Percentiles rank a stretch among this genome's conserved stretches.
phyloP scores from a whole-genome alignment of 306 rosid species.

The Cajanus cajan region DNA sequence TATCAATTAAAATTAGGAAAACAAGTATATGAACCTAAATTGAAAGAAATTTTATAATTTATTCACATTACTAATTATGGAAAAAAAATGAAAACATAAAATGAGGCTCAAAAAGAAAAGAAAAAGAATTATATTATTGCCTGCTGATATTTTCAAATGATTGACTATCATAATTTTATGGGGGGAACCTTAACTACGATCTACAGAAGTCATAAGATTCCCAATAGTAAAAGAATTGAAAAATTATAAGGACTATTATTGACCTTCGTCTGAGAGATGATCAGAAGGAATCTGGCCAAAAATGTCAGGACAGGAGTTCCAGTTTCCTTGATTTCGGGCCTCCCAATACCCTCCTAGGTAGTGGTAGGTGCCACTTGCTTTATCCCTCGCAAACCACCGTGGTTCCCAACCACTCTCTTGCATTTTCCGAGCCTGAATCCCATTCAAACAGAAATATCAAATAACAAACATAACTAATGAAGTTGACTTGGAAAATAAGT shows the following conservation, averaged over 20 bases:
- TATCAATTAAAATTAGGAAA: neutral
- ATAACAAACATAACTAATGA: neutral
- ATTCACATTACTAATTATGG: neutral
- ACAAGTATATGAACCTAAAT: neutral
- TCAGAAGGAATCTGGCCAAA: conserved; percentile 78
- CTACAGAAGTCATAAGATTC: conserved; percentile 27
- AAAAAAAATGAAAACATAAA: neutral
- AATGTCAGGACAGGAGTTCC: conserved; percentile 88
- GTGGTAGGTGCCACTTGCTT: conserved; percentile 61
- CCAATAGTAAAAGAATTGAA: conserved; percentile 18
- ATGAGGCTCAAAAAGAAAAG: neutral
- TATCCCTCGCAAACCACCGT: conserved; percentile 74
- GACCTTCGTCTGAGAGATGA: conserved; percentile 52
- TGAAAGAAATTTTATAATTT: neutral
- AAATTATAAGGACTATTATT: conserved; percentile 27
- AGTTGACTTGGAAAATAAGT: neutral
- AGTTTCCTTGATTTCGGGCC: conserved; percentile 62
- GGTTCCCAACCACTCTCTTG: conserved; percentile 98
- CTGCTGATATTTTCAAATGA: conserved; percentile 32
- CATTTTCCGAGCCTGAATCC: conserved; percentile 83
- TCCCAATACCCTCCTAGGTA: conserved; percentile 93
- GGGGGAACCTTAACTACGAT: conserved; percentile 35
- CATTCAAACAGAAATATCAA: conserved; percentile 6
- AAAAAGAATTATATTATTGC: conserved; percentile 36
- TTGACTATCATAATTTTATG: conserved; percentile 38